These are phyloP conservation scores for Durusdinium trenchii DNA, from an alignment of 73 alveolate genomes.

Conservation along the genomic window DNA sequence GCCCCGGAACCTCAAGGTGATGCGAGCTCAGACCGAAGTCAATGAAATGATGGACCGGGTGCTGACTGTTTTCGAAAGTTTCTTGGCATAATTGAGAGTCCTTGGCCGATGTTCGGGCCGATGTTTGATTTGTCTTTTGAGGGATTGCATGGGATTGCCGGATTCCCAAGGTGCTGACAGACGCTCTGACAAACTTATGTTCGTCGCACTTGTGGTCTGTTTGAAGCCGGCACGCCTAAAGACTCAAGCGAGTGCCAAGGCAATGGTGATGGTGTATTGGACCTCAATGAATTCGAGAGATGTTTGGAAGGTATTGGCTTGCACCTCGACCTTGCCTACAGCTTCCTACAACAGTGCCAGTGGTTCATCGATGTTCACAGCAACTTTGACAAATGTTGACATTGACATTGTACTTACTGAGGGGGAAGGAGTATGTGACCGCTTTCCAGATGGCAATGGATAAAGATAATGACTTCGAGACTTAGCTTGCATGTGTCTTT, in stretches of 20 bases:
- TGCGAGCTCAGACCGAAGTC: not conserved
- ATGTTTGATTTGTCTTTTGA: not conserved
- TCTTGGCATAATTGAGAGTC: not conserved
- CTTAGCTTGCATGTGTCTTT: not conserved
- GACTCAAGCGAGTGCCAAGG: not conserved
- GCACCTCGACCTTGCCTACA: not conserved
- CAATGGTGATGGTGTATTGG: constrained; percentile 73
- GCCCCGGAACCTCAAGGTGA: constrained; percentile 67
- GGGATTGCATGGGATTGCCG: not conserved
- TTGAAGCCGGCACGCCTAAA: not conserved
- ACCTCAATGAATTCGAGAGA: constrained; percentile 56
- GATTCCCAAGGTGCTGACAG: constrained; percentile 45
- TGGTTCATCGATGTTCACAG: not conserved
- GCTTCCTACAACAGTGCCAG: not conserved
- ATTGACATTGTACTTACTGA: not conserved
- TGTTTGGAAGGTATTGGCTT: constrained; percentile 61
- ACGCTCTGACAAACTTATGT: not conserved
- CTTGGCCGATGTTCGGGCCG: not conserved
- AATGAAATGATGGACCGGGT: constrained; percentile 89
- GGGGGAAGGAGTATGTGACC: constrained; percentile 82
- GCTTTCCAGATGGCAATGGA: constrained; percentile 87
- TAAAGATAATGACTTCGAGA: constrained; percentile 67
- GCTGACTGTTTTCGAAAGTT: constrained; percentile 50
- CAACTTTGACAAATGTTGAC: not conserved
- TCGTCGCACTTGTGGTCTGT: not conserved